These are phyloP conservation scores for Blastobotrys ciferrii DNA, from an alignment of 1,139 yeast species.

Conservation along the genomic window DNA sequence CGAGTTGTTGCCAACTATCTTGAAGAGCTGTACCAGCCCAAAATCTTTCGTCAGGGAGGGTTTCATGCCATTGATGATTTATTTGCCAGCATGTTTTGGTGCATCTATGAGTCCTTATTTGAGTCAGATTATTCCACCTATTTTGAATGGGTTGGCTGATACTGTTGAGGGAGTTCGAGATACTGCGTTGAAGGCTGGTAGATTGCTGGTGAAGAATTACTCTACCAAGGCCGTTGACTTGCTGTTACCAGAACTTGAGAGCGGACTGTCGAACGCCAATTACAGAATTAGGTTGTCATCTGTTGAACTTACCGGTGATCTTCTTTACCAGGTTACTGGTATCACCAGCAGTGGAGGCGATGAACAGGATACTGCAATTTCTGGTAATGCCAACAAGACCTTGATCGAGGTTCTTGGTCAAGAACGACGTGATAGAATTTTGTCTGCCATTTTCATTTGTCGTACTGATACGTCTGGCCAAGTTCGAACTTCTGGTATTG, in stretches of 20 bases:
- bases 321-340: conserved; percentile 92
- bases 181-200: conserved; percentile 88
- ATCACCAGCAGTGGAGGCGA: conserved; percentile 40
- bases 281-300: conserved; percentile 91
- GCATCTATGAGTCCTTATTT: conserved; percentile 87
- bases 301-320: conserved; percentile 95
- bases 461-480: conserved; percentile 87
- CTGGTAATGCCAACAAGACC: conserved; percentile 61
- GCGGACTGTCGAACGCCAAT: conserved; percentile 78
- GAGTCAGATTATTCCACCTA: conserved; percentile 81
- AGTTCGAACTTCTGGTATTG: conserved; percentile 89
- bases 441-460: conserved; percentile 83
- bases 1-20: conserved; percentile 77
- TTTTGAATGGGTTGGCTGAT: conserved; percentile 89
- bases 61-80: conserved; percentile 83
- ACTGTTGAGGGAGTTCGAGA: conserved; percentile 83
- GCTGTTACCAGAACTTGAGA: conserved; percentile 88
- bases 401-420: conserved; percentile 79
- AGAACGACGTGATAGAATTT: conserved; percentile 82
- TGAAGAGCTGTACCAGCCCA: conserved; percentile 66
- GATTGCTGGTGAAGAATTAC: conserved; percentile 85
- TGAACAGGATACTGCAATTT: conserved; percentile 55
- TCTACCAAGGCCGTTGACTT: conserved; percentile 92
- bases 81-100: conserved; percentile 94
- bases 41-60: conserved; percentile 83